Percentiles rank a stretch among this genome's conserved stretches.
These are phyloP conservation scores for Pseudoscleropodium purum DNA, from an alignment of 225 moss, liverwort and hornwort species.

Conservation along the genomic window DNA sequence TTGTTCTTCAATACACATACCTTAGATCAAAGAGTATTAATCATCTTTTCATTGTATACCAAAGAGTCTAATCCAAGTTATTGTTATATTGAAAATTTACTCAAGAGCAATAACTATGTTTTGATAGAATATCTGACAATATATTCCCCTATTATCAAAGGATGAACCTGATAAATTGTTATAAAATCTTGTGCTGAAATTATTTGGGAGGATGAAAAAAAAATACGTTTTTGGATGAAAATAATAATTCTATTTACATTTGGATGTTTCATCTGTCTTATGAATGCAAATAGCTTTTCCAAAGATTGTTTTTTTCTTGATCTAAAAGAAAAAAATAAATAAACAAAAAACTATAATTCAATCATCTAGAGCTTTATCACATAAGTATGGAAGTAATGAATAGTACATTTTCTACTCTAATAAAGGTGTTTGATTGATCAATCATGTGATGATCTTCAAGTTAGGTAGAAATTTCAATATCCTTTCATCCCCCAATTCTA, in stretches of 20 bases:
- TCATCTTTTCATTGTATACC: not conserved
- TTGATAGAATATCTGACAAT: not conserved
- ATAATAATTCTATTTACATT: not conserved
- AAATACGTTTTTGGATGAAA: not conserved
- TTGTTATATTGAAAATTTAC: too few species aligned
- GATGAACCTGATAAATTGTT: rapidly evolving
- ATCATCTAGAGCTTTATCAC: not conserved
- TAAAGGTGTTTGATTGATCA: not conserved
- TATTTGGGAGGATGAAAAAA: not conserved
- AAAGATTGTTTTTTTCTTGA: not conserved
- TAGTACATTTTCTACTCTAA: not conserved
- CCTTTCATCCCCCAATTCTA: not conserved
- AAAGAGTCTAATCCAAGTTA: not conserved
- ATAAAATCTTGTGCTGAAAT: not conserved
- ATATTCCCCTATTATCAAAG: not conserved
- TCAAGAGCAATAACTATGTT: not conserved
- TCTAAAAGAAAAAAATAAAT: not conserved
- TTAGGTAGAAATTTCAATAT: too few species aligned
- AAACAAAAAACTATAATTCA: not conserved
- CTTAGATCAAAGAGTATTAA: too few species aligned
- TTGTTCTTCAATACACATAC: not conserved
- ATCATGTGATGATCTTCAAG: not conserved
- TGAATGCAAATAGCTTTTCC: not conserved
- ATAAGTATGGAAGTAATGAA: not conserved
- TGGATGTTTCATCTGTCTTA: not conserved